phyloP scores from a whole-genome alignment of 2,329 filamentous ascomycete genomes.

The Fusarium acutatum region DNA sequence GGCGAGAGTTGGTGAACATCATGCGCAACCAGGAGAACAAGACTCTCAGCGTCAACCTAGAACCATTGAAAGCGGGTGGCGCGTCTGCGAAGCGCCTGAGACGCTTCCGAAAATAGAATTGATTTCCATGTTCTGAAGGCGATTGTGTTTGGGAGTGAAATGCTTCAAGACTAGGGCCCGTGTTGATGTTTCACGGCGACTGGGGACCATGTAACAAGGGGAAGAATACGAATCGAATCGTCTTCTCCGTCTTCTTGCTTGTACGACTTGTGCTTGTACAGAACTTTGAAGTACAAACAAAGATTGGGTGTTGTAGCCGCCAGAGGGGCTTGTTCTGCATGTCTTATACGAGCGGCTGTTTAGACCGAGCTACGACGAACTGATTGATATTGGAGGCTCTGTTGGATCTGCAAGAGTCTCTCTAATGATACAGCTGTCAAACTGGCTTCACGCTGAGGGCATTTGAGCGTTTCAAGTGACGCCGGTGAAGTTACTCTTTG shows the following conservation, averaged over 20 bases:
- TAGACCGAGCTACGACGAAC: neutral
- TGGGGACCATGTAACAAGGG: constrained; percentile 23
- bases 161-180: constrained; percentile 23
- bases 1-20: neutral
- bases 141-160: constrained; percentile 24
- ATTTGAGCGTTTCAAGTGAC: constrained; percentile 29
- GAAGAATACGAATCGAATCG: constrained; percentile 17
- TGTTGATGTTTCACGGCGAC: constrained; percentile 37
- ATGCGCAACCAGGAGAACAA: neutral
- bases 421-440: neutral
- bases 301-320: constrained; percentile 7
- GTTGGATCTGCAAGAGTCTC: neutral
- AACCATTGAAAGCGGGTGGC: constrained; percentile 24
- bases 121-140: constrained; percentile 23
- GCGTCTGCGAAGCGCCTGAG: constrained; percentile 38
- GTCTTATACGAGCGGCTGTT: neutral
- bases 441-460: neutral
- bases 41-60: neutral
- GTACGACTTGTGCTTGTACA: neutral
- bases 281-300: neutral
- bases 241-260: neutral
- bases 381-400: neutral
- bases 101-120: constrained; percentile 38
- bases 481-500: constrained; percentile 23
- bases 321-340: neutral